These are phyloP conservation scores for Ophiostoma ulmi DNA, from an alignment of 2,329 filamentous ascomycete species.

Conservation along the genomic window DNA sequence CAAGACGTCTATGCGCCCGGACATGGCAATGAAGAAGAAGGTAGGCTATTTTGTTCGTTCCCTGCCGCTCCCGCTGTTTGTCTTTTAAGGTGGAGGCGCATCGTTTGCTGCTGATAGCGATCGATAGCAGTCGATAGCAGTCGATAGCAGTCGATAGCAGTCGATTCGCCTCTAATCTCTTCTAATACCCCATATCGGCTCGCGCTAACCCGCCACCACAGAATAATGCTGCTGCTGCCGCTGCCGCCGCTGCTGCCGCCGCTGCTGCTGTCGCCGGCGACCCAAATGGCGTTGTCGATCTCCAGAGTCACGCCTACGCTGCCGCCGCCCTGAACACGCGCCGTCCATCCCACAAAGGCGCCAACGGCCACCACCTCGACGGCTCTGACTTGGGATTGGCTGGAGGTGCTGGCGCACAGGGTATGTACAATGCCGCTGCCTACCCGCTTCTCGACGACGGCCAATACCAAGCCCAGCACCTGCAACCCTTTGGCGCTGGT, in stretches of 20 bases:
- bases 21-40: constrained; percentile 78
- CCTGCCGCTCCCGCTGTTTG: constrained; percentile 16
- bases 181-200: constrained; percentile 9
- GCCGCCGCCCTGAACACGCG: constrained; percentile 49
- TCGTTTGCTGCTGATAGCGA: neutral
- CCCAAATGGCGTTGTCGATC: constrained; percentile 55
- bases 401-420: neutral
- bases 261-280: constrained; percentile 37
- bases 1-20: constrained; percentile 69
- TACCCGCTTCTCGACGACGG: constrained; percentile 74
- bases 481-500: constrained; percentile 48
- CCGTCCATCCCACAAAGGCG: constrained; percentile 65
- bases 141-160: neutral
- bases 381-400: constrained; percentile 64
- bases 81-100: constrained; percentile 9
- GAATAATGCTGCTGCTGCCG: constrained; percentile 24
- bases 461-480: constrained; percentile 55
- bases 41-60: constrained; percentile 42
- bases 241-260: constrained; percentile 24
- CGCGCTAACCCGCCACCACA: constrained; percentile 15
- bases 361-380: constrained; percentile 65
- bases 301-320: constrained; percentile 46
- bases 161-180: neutral
- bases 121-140: neutral
- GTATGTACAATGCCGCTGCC: constrained; percentile 57